phyloP scores from a whole-genome alignment of 768 basidiomycete genomes.

The Sporobolomyces phaffii region DNA sequence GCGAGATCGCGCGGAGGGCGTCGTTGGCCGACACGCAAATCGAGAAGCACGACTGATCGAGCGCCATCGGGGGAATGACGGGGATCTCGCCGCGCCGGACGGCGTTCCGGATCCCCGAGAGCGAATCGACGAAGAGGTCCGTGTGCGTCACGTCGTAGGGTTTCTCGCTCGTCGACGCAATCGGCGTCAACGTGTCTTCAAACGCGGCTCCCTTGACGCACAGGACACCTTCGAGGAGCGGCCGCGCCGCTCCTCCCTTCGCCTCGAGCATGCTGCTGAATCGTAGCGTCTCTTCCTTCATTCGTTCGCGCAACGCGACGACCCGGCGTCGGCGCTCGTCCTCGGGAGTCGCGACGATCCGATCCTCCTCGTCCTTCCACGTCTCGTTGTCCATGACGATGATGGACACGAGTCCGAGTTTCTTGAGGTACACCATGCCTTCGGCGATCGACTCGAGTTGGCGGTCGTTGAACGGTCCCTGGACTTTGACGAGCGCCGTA shows the following conservation, averaged over 20 bases:
- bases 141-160: slow-evolving; percentile 45
- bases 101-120: slow-evolving; percentile 78
- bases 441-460: slow-evolving; percentile 89
- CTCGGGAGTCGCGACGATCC: slow-evolving; percentile 4
- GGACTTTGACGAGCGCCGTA: slow-evolving; percentile 91
- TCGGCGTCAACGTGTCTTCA: slow-evolving; percentile 29
- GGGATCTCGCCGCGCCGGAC: slow-evolving; percentile 92
- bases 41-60: slow-evolving; percentile 83
- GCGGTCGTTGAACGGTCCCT: slow-evolving; percentile 86
- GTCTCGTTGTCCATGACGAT: slow-evolving; percentile 89
- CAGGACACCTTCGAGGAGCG: slow-evolving; percentile 78
- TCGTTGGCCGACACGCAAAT: slow-evolving; percentile 80
- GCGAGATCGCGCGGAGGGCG: slow-evolving; percentile 76
- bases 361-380: slow-evolving; percentile 55
- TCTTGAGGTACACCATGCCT: slow-evolving; percentile 91
- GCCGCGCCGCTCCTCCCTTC: slow-evolving; percentile 79
- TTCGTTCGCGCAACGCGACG: slow-evolving; percentile 34
- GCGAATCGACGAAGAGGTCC: slow-evolving; percentile 67
- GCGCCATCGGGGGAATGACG: slow-evolving; percentile 83
- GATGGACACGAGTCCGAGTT: slow-evolving; percentile 88
- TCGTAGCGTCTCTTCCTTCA: slow-evolving; percentile 73
- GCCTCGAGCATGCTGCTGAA: slow-evolving; percentile 73
- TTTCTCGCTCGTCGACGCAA: slow-evolving; percentile 48
- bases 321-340: slow-evolving; percentile 2
- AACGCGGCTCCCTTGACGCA: slow-evolving; percentile 47